phyloP scores from a whole-genome alignment of 2,329 filamentous ascomycete species.

The Berkeleyomyces basicola region DNA sequence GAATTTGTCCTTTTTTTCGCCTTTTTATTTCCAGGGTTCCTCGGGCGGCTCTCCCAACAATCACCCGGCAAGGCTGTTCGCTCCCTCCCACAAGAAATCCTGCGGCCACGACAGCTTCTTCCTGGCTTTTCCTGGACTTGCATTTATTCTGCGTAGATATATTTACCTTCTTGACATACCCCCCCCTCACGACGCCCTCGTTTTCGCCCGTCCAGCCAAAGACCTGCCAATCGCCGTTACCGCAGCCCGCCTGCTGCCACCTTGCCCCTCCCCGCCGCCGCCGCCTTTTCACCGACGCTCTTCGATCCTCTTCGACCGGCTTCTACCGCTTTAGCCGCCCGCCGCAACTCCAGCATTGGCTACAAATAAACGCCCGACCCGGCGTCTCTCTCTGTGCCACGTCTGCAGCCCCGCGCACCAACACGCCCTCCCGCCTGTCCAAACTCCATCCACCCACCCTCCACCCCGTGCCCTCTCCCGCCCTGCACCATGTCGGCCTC shows the following conservation, averaged over 20 bases:
- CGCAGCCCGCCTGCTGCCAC: background rate
- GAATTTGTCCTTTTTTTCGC: background rate
- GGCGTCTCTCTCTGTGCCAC: background rate
- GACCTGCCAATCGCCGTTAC: no score
- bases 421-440: background rate
- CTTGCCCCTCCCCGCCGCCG: background rate
- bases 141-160: no score
- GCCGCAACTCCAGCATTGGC: background rate
- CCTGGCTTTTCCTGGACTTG: no score
- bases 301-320: slow-evolving; percentile 4
- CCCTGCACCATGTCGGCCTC: slow-evolving; percentile 15
- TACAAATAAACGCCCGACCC: no score
- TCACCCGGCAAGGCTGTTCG: no score
- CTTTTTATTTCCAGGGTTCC: background rate
- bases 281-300: background rate
- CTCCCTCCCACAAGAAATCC: no score
- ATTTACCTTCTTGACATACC: no score
- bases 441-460: background rate
- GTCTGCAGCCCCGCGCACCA: background rate
- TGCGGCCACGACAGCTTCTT: no score
- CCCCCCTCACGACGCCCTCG: no score
- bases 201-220: no score
- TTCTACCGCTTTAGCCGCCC: background rate
- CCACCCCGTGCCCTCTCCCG: slow-evolving; percentile 2
- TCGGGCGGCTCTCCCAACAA: no score